Conservation (phyloP, 2,329 filamentous ascomycete species). For the Colletotrichum sp. region DNA sequence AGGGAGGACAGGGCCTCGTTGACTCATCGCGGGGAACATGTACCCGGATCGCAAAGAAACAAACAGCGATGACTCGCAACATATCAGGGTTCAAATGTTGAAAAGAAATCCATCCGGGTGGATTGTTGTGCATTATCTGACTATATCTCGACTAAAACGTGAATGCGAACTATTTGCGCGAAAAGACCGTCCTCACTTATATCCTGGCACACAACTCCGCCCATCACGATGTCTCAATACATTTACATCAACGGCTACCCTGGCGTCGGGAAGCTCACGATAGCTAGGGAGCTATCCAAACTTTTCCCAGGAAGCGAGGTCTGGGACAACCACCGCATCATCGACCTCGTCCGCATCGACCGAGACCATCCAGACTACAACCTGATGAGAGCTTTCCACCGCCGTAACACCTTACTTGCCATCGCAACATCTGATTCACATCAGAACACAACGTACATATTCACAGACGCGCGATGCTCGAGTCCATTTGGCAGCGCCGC, state of each 20-base stretch:
- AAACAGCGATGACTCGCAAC: not conserved
- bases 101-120: not conserved
- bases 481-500: not conserved
- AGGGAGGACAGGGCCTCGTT: not conserved
- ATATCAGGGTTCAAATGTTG: not conserved
- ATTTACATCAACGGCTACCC: constrained; percentile 38
- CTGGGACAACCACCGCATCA: constrained; percentile 34
- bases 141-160: not conserved
- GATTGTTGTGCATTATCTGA: not conserved
- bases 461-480: constrained; percentile 27
- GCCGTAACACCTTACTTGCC: not conserved
- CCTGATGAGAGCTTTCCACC: constrained; percentile 16
- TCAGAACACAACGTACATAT: constrained; percentile 25
- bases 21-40: not conserved
- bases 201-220: not conserved
- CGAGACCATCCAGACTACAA: constrained; percentile 27
- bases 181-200: not conserved
- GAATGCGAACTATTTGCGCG: not conserved
- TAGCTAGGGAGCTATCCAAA: constrained; percentile 31
- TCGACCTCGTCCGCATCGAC: constrained; percentile 29
- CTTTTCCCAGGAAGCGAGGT: constrained; percentile 28
- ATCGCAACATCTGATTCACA: constrained; percentile 3
- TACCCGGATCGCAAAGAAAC: not conserved
- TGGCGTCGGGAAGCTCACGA: constrained; percentile 34
- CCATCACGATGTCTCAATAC: constrained; percentile 1